Percentiles rank a stretch among this genome's conserved stretches.
phyloP scores from a whole-genome alignment of 225 moss, liverwort and hornwort species.

The Climacium dendroides region DNA sequence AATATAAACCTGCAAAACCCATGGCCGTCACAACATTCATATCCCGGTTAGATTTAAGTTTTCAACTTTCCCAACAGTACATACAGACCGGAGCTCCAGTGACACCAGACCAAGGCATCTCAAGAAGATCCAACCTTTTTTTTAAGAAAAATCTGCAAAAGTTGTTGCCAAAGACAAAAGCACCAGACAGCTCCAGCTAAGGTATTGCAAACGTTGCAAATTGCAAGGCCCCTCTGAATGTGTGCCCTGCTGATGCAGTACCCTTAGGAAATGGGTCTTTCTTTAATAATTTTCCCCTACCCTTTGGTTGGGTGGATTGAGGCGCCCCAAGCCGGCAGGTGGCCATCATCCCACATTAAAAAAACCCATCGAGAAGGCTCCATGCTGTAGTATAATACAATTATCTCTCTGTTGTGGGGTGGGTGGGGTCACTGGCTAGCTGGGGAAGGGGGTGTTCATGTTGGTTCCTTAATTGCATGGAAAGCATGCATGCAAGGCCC shows the following conservation, averaged over 20 bases:
- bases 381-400: too few relatives aligned
- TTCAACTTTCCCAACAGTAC: background rate
- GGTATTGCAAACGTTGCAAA: background rate
- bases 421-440: background rate
- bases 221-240: background rate
- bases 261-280: background rate
- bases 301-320: background rate
- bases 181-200: background rate
- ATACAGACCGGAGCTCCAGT: background rate
- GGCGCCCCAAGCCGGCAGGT: background rate
- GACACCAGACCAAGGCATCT: background rate
- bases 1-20: background rate
- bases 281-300: background rate
- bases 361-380: background rate
- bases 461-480: background rate
- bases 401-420: background rate
- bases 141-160: background rate
- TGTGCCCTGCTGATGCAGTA: too few relatives aligned
- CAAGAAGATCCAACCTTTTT: background rate
- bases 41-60: background rate
- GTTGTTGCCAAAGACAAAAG: constrained; percentile 1
- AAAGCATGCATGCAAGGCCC: background rate
- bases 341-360: background rate
- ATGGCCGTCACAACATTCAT: background rate
- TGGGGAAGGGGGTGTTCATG: background rate